Conservation (phyloP, 306 rosid genomes). For the Ceratonia siliqua region DNA sequence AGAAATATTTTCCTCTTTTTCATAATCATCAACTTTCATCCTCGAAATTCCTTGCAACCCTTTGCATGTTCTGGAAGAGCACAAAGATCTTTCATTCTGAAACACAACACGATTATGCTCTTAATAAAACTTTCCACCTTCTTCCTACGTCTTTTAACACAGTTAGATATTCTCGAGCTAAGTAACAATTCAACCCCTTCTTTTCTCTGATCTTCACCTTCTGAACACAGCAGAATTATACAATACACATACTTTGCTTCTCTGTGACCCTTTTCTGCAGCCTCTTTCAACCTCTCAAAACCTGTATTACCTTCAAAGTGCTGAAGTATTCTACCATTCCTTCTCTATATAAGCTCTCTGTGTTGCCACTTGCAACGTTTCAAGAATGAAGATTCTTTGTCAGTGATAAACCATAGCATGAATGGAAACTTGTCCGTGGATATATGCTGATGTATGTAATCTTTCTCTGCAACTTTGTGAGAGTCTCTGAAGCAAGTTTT, state of each 20-base stretch:
- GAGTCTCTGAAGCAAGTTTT: neutral
- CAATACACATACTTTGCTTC: constrained; percentile 43
- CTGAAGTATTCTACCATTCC: constrained; percentile 40
- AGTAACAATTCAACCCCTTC: neutral
- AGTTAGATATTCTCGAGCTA: neutral
- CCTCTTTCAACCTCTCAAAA: constrained; percentile 25
- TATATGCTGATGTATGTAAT: constrained; percentile 26
- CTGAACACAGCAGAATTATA: neutral
- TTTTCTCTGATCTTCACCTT: neutral
- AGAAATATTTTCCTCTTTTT: neutral
- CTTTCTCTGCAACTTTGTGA: constrained; percentile 14
- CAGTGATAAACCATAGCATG: constrained; percentile 22
- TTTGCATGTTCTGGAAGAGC: neutral
- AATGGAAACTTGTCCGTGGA: constrained; percentile 1
- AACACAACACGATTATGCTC: neutral
- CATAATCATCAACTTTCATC: neutral
- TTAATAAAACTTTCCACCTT: neutral
- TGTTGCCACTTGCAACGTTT: constrained; percentile 33
- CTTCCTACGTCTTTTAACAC: neutral
- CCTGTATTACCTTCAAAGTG: neutral
- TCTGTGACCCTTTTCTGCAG: constrained; percentile 29
- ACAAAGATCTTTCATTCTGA: neutral
- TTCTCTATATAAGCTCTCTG: constrained; percentile 33
- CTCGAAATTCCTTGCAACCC: neutral
- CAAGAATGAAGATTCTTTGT: neutral